Percentiles rank a stretch among this genome's conserved stretches.
These are phyloP conservation scores for Leishmania tropica DNA, from an alignment of 208 protist species.

Conservation along the genomic window DNA sequence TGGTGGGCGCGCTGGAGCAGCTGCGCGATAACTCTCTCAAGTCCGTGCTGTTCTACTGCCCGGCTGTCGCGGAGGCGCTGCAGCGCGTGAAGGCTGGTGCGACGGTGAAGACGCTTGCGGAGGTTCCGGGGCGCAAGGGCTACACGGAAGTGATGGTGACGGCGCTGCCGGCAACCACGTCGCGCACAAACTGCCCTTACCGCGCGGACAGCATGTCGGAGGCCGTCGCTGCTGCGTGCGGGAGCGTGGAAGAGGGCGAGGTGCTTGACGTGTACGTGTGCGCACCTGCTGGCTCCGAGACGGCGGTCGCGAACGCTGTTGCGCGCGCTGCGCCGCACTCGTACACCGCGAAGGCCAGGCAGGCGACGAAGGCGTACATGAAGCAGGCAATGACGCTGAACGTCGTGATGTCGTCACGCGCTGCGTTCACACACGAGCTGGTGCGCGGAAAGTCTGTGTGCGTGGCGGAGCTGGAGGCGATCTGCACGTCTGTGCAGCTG, in stretches of 20 bases:
- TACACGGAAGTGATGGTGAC: conserved; percentile 49
- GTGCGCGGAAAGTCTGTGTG: conserved; percentile 27
- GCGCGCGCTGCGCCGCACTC: conserved; percentile 50
- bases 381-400: conserved; percentile 31
- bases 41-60: conserved; percentile 52
- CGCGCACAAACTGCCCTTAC: conserved; percentile 72
- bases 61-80: conserved; percentile 61
- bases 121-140: conserved; percentile 17
- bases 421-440: conserved; percentile 39
- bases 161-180: conserved; percentile 48
- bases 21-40: conserved; percentile 45
- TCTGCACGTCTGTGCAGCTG: conserved; percentile 74
- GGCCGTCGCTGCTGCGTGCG: conserved; percentile 36
- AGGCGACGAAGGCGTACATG: conserved; percentile 35
- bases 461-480: conserved; percentile 46
- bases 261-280: conserved; percentile 62
- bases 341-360: conserved; percentile 54
- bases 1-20: conserved; percentile 57
- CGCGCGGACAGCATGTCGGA: conserved; percentile 59
- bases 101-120: conserved; percentile 38
- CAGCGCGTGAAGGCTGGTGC: conserved; percentile 29
- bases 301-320: conserved; percentile 50
- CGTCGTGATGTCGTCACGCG: conserved; percentile 53
- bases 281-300: conserved; percentile 39
- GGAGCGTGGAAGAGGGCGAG: conserved; percentile 20